phyloP scores from a whole-genome alignment of 2,329 filamentous ascomycete genomes.

The Epichloe bromicola region DNA sequence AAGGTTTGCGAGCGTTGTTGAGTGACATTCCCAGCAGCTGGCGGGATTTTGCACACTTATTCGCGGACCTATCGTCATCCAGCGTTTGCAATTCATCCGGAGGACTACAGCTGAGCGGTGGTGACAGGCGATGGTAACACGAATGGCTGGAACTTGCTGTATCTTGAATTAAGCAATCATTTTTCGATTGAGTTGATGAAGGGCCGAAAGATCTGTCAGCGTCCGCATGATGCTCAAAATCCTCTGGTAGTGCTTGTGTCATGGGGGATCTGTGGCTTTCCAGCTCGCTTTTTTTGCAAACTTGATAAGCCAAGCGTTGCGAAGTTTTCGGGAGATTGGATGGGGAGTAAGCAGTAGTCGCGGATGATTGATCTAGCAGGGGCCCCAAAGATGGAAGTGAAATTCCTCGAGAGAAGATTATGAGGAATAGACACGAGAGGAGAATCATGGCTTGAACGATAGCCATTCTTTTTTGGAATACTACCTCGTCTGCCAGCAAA shows the following conservation, averaged over 20 bases:
- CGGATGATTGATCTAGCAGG: slow-evolving; percentile 15
- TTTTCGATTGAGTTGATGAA: background rate
- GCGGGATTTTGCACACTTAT: background rate
- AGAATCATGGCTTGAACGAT: slow-evolving; percentile 84
- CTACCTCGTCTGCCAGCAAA: slow-evolving; percentile 84
- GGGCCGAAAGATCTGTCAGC: background rate
- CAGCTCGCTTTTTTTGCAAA: background rate
- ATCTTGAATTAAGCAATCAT: background rate
- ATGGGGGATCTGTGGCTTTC: background rate
- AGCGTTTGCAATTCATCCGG: slow-evolving; percentile 7
- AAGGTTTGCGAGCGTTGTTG: slow-evolving; percentile 24
- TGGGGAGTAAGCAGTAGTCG: slow-evolving; percentile 12
- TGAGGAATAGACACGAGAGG: slow-evolving; percentile 72
- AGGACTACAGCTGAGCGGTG: slow-evolving; percentile 13
- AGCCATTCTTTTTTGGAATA: slow-evolving; percentile 79
- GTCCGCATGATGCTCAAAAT: background rate
- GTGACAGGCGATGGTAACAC: slow-evolving; percentile 15
- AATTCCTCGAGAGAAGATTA: slow-evolving; percentile 59
- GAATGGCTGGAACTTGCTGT: slow-evolving; percentile 7
- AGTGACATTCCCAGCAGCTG: slow-evolving; percentile 4
- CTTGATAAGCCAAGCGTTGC: slow-evolving; percentile 4
- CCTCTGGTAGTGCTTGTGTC: background rate
- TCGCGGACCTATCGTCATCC: slow-evolving; percentile 1
- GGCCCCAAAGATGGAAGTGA: slow-evolving; percentile 21
- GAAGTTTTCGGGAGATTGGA: slow-evolving; percentile 10